Evolutionary conservation across 345 rosid species (phyloP).

Genomic region (Mercurialis annua): DNA sequence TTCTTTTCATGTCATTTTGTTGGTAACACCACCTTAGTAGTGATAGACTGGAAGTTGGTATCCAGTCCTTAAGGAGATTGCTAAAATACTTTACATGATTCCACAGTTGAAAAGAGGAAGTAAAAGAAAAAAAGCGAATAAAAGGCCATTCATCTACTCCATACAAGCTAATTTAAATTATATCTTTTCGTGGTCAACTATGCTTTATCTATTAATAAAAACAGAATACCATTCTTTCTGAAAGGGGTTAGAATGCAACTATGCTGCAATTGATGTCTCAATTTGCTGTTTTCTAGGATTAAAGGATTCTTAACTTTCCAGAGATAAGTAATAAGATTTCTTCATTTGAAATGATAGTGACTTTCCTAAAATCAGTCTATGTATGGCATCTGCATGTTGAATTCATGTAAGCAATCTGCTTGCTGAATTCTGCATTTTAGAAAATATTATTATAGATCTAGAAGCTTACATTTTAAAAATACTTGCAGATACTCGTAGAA

Average conservation of each 20-base stretch:
- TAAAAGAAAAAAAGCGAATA: not conserved
- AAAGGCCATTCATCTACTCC: not conserved
- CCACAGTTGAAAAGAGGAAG: not conserved
- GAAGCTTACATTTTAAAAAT: not conserved
- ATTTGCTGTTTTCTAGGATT: not conserved
- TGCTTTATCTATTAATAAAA: not conserved
- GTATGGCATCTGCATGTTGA: not conserved
- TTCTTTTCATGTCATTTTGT: not conserved
- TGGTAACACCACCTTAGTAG: not conserved
- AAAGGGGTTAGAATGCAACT: not conserved
- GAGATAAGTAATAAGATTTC: not conserved
- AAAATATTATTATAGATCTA: too few species aligned
- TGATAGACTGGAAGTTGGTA: not conserved
- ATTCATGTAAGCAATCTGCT: too few species aligned
- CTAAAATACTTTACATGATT: not conserved
- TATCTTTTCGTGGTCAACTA: not conserved
- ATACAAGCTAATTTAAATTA: not conserved
- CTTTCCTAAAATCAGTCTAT: not conserved
- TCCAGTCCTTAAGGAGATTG: not conserved
- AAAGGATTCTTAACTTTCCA: not conserved
- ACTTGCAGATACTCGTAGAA: conserved; percentile 43
- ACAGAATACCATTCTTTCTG: too few species aligned
- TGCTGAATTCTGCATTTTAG: conserved; percentile 4
- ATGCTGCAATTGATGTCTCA: not conserved
- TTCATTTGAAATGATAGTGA: not conserved